phyloP scores from a whole-genome alignment of 2,329 filamentous ascomycete species.

The Chaetothyriales sp. region DNA sequence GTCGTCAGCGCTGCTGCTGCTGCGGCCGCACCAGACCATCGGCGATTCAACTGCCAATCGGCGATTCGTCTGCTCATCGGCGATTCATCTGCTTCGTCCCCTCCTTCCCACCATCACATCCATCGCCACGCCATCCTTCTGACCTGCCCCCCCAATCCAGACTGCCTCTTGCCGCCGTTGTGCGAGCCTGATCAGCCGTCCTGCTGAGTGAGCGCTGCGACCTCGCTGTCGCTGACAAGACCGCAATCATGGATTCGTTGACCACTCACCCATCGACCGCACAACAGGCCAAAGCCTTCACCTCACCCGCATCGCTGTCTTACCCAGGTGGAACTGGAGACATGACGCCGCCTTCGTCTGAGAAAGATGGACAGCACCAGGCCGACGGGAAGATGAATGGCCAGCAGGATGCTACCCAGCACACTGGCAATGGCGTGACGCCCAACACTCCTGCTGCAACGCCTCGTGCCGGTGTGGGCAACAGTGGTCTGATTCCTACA shows the following conservation, averaged over 20 bases:
- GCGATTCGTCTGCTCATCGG: too few relatives aligned
- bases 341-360: conserved; percentile 64
- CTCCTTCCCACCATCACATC: conserved; percentile 8
- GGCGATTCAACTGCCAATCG: conserved; percentile 1
- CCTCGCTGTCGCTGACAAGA: conserved; percentile 1
- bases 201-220: background rate
- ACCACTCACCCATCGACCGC: conserved; percentile 86
- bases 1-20: background rate
- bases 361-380: conserved; percentile 47
- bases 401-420: conserved; percentile 43
- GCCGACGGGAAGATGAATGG: conserved; percentile 37
- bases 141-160: conserved; percentile 7
- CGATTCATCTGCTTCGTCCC: conserved; percentile 1
- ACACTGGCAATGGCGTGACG: conserved; percentile 64
- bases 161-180: conserved; percentile 20
- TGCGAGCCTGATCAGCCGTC: conserved; percentile 23
- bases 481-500: conserved; percentile 81
- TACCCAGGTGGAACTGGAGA: conserved; percentile 77
- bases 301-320: conserved; percentile 78
- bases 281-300: conserved; percentile 89
- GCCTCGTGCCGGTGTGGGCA: conserved; percentile 66
- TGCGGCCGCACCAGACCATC: background rate
- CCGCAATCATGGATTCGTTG: conserved; percentile 60
- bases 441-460: conserved; percentile 85
- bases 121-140: conserved; percentile 8